phyloP scores from a whole-genome alignment of 1,139 yeast genomes.

The Blastobotrys arbuscula region DNA sequence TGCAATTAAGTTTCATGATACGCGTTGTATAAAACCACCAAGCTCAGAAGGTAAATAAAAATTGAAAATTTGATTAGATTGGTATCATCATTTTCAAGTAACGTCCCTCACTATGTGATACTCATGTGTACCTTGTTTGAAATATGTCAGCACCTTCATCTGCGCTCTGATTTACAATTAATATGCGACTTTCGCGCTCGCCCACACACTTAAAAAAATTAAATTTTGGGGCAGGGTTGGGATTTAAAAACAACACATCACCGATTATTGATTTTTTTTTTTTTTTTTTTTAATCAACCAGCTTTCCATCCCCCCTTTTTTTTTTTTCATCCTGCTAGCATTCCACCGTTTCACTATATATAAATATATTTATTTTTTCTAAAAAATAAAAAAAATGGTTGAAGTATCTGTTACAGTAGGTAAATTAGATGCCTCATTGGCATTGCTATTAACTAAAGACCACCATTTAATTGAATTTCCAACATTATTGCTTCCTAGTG shows the following conservation, averaged over 20 bases:
- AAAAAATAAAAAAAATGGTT: conserved; percentile 44
- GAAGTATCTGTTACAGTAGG: conserved; percentile 94
- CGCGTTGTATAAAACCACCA: too few species aligned
- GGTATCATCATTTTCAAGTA: too few species aligned
- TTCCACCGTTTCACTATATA: neutral
- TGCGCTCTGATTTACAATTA: too few species aligned
- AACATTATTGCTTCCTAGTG: conserved; percentile 82
- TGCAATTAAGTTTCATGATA: too few species aligned
- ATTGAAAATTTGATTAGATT: too few species aligned
- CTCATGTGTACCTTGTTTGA: too few species aligned
- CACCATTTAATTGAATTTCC: conserved; percentile 97
- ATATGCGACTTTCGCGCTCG: too few species aligned
- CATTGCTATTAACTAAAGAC: conserved; percentile 81
- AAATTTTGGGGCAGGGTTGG: neutral
- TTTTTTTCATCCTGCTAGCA: neutral
- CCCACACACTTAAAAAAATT: too few species aligned
- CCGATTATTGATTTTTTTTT: neutral
- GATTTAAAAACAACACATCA: neutral
- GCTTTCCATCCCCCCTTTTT: neutral
- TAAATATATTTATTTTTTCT: neutral
- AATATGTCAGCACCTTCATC: too few species aligned
- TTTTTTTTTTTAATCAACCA: neutral
- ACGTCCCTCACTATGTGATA: too few species aligned
- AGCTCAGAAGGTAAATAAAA: too few species aligned
- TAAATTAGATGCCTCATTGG: conserved; percentile 90